A percentile compares a stretch with the other conserved stretches of the same genome.
These are phyloP conservation scores for Bassia scoparia DNA, from an alignment of 148 eudicot genomes.

Conservation along the genomic window DNA sequence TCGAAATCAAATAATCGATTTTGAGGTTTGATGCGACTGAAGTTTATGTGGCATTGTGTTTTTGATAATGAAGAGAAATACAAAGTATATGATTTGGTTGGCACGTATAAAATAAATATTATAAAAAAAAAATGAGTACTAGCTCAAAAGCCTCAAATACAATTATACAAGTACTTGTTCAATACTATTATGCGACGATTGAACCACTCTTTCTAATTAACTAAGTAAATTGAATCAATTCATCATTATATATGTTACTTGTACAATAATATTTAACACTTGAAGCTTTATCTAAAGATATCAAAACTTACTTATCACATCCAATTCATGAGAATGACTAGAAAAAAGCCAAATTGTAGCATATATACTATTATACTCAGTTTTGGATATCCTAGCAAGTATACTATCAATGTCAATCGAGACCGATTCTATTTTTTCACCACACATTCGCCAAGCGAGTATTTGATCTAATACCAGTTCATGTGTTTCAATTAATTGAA, in stretches of 20 bases:
- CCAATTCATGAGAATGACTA: conserved; percentile 3
- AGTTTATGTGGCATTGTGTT: too few species aligned
- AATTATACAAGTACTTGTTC: background rate
- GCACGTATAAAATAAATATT: conserved; percentile 1
- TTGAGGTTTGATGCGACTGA: background rate
- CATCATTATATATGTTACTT: too few species aligned
- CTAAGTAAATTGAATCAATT: too few species aligned
- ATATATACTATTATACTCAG: background rate
- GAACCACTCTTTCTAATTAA: background rate
- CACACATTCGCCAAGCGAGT: background rate
- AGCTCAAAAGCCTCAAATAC: too few species aligned
- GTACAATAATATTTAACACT: too few species aligned
- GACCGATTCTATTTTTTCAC: too few species aligned
- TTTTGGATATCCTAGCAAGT: background rate
- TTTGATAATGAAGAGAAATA: too few species aligned
- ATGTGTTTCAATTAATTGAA: too few species aligned
- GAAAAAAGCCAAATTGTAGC: background rate
- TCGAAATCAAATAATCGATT: background rate
- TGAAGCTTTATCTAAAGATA: too few species aligned
- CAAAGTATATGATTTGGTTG: background rate
- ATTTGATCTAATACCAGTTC: too few species aligned
- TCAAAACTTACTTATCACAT: background rate
- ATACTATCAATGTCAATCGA: background rate
- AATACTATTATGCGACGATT: background rate
- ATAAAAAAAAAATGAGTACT: too few species aligned